Evolutionary conservation across 495 filamentous ascomycete genomes (phyloP).

Genomic region (Neurospora pannonica): DNA sequence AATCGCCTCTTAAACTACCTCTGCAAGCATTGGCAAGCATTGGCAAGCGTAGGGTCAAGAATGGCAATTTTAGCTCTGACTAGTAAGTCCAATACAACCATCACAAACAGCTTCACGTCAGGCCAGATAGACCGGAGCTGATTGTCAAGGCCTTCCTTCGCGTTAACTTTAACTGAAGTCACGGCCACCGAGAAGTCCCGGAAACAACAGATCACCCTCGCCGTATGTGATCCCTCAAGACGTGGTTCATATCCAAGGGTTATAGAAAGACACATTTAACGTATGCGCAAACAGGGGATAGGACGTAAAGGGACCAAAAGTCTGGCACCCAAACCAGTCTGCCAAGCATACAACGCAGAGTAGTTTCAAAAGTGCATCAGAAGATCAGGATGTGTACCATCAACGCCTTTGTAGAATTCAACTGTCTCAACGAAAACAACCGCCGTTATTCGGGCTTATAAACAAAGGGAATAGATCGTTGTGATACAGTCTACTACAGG

Average conservation of each 20-base stretch:
- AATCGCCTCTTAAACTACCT: background rate
- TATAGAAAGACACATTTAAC: background rate
- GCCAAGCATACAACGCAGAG: background rate
- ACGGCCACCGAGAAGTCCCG: background rate
- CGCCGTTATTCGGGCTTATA: background rate
- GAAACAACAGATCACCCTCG: background rate
- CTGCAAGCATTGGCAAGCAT: background rate
- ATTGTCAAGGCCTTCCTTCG: background rate
- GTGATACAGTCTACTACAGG: slow-evolving; percentile 13
- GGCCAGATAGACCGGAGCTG: background rate
- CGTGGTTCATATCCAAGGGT: background rate
- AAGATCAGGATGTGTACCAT: background rate
- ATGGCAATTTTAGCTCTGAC: background rate
- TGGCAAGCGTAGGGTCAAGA: background rate
- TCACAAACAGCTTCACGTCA: background rate
- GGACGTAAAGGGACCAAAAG: background rate
- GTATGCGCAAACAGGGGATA: background rate
- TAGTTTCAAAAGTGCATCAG: background rate
- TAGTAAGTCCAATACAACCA: background rate
- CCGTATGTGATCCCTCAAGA: background rate
- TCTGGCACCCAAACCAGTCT: background rate
- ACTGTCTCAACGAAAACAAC: background rate
- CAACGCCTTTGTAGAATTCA: background rate
- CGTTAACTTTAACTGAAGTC: background rate
- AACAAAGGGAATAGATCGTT: slow-evolving; percentile 5